These are phyloP conservation scores for Pyracantha coccinea DNA, from an alignment of 331 rosid species.

Conservation along the genomic window DNA sequence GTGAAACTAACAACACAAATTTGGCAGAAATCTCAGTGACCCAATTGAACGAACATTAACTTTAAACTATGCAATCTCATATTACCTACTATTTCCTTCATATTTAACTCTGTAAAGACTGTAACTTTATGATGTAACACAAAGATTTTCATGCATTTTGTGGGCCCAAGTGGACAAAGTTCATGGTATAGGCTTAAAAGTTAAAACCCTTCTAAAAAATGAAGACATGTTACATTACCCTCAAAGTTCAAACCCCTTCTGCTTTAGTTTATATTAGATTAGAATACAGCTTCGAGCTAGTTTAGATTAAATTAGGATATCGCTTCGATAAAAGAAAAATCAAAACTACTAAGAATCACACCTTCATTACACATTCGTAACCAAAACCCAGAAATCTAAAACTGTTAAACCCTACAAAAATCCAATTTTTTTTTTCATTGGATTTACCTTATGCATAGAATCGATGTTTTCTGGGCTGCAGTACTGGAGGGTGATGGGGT, in stretches of 20 bases:
- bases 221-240: neutral
- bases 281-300: no score
- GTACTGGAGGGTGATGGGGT: conserved; percentile 44
- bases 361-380: neutral
- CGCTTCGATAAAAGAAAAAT: neutral
- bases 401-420: neutral
- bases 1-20: neutral
- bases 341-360: neutral
- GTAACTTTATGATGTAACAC: neutral
- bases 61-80: neutral
- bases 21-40: neutral
- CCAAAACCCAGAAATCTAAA: neutral
- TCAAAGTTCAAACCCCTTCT: no score
- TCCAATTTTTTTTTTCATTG: neutral
- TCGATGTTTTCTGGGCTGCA: conserved; percentile 65
- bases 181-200: neutral
- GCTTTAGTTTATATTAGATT: no score
- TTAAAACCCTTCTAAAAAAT: neutral
- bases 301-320: no score
- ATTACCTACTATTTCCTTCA: neutral
- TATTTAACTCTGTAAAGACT: neutral
- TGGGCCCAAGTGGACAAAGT: neutral
- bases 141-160: neutral
- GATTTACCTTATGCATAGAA: conserved; percentile 55
- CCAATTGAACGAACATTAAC: neutral